phyloP scores from a whole-genome alignment of 768 basidiomycete genomes.

The Agaricus bisporus region DNA sequence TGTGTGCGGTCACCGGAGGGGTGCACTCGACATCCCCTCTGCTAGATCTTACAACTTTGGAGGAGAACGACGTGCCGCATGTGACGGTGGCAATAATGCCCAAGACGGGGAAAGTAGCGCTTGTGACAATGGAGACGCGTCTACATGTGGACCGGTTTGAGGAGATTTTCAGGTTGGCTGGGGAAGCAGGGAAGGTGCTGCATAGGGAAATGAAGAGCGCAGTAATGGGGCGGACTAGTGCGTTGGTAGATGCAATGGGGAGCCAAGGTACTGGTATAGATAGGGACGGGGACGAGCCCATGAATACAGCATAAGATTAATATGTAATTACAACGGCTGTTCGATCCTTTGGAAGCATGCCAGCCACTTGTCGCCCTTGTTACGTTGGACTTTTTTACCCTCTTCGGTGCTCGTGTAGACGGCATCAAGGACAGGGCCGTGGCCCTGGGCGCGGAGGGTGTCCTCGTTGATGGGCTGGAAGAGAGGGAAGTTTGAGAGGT shows the following conservation, averaged over 20 bases:
- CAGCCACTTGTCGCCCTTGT: constrained; percentile 86
- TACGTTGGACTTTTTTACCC: constrained; percentile 93
- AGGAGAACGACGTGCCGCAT: constrained; percentile 88
- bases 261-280: constrained; percentile 20
- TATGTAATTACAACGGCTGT: constrained; percentile 2
- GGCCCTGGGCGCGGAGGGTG: constrained; percentile 67
- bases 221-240: constrained; percentile 54
- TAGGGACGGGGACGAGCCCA: constrained; percentile 31
- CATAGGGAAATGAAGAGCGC: constrained; percentile 80
- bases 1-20: constrained; percentile 85
- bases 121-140: constrained; percentile 93
- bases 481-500: constrained; percentile 82
- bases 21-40: constrained; percentile 77
- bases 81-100: constrained; percentile 89
- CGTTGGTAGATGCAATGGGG: constrained; percentile 39
- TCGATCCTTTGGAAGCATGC: constrained; percentile 79
- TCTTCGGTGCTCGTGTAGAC: constrained; percentile 89
- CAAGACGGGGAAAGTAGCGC: constrained; percentile 74
- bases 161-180: constrained; percentile 76
- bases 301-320: constrained; percentile 17
- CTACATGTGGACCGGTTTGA: constrained; percentile 89
- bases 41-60: constrained; percentile 81
- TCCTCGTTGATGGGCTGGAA: constrained; percentile 78
- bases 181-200: constrained; percentile 70
- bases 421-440: constrained; percentile 74